Base-by-base conservation (phyloP, 139 green algal species). In the Micractinium sp. region DNA sequence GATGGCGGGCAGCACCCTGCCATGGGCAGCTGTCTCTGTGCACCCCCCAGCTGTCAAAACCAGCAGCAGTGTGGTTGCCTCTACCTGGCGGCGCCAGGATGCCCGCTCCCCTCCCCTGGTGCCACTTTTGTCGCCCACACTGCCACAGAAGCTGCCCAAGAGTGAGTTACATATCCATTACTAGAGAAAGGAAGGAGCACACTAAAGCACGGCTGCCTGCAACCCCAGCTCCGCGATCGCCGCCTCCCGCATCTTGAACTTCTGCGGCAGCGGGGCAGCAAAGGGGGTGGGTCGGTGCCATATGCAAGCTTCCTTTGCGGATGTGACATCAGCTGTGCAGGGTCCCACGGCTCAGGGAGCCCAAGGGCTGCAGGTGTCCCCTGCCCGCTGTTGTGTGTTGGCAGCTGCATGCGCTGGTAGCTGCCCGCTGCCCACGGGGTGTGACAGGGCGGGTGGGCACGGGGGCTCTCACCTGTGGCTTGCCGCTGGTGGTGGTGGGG, bases 401-500 rank as follows among this genome's bases (percentile, higher is more conserved):
- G 69, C 16, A 5, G 14, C 63, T 5, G 63, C 63, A 71, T 39
- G 73, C 12, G 33, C 12, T 27, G n/a, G 18, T 2, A 78, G 71
- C 71, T 22, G 71, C 71, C 23, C 22, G 14, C 13, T 67, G 60
- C 60, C 60, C 16, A 31, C 22, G 20, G 9, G 63, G 63, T 71
- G 63, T 71, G 47, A 71, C 63, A 71, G 20, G 20, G 20, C 12
- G 12, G 2, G 63, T 39, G 3, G n/a, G n/a, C 29, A 3, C n/a
- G 1, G 35, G 3, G 33, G 15, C 74, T 7, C 16, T 41, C 74
- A 80, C 74, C 74, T 80, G 74, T 38, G 83, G 83, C 67, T 87
- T 87, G 83, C 83, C 83, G 71, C 78, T 86, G 16, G 78, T 56
- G 61, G 86, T 90, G 19, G 78, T 90, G 18, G 86, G 86, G 63